A percentile compares a stretch with the other conserved stretches of the same genome.
Evolutionary conservation across 805 yeast species (phyloP).

Genomic region (Phaffomyces antillensis): DNA sequence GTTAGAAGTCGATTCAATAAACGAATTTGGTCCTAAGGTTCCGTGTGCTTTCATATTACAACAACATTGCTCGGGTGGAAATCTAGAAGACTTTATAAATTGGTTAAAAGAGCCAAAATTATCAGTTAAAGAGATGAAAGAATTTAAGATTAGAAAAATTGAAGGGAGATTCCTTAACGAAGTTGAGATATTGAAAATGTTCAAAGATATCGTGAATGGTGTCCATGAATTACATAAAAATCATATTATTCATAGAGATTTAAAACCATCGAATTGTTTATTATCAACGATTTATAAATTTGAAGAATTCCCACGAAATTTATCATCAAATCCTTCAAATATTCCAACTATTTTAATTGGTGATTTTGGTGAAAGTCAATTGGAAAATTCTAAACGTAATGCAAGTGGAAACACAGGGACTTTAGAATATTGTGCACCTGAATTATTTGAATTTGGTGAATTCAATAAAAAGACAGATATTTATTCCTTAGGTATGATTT

Average conservation of each 20-base stretch:
- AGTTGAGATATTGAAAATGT: conserved; percentile 59
- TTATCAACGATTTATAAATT: conserved; percentile 28
- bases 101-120: conserved; percentile 30
- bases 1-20: conserved; percentile 60
- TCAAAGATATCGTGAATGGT: conserved; percentile 63
- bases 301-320: conserved; percentile 8
- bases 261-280: conserved; percentile 85
- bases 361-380: conserved; percentile 85
- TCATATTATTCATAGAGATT: conserved; percentile 80
- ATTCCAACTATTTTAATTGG: conserved; percentile 74
- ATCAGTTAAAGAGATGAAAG: conserved; percentile 31
- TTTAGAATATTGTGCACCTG: conserved; percentile 83
- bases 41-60: conserved; percentile 78
- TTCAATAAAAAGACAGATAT: conserved; percentile 72
- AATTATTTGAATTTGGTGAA: conserved; percentile 31
- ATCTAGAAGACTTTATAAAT: conserved; percentile 59
- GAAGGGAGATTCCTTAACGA: conserved; percentile 35
- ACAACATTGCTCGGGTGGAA: conserved; percentile 87
- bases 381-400: conserved; percentile 54
- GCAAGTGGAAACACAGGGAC: conserved; percentile 88
- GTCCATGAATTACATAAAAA: conserved; percentile 63
- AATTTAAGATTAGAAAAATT: conserved; percentile 21
- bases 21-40: conserved; percentile 45
- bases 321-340: conserved; percentile 8
- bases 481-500: conserved; percentile 78